Conservation (phyloP, 2,329 filamentous ascomycete genomes). For the Colletotrichum gloeosporioides region DNA sequence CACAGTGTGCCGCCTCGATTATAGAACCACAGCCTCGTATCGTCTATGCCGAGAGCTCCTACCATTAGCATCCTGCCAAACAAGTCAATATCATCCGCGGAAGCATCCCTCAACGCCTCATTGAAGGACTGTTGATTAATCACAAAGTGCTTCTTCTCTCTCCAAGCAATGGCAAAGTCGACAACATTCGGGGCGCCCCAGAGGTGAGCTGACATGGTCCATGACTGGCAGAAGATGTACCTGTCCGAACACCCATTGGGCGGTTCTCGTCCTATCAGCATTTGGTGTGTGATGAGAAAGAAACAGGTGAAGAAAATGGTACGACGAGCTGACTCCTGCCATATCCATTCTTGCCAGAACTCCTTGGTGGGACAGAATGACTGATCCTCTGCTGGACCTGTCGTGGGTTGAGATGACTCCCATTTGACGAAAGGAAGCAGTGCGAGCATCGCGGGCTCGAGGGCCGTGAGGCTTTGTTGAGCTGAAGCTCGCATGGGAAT, state of each 20-base stretch:
- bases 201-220: conserved; percentile 42
- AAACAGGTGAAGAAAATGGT: conserved; percentile 56
- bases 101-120: conserved; percentile 35
- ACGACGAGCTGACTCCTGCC: conserved; percentile 58
- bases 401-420: conserved; percentile 23
- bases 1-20: background rate
- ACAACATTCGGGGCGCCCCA: conserved; percentile 40
- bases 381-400: conserved; percentile 31
- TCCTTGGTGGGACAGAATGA: conserved; percentile 44
- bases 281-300: conserved; percentile 42
- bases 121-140: conserved; percentile 33
- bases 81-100: conserved; percentile 46
- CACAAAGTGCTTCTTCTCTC: conserved; percentile 37
- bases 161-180: conserved; percentile 44
- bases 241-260: conserved; percentile 32
- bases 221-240: conserved; percentile 37
- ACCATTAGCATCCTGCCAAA: conserved; percentile 45
- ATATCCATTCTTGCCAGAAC: conserved; percentile 57
- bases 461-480: conserved; percentile 30
- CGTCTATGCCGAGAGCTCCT: conserved; percentile 34
- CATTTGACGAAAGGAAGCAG: conserved; percentile 38
- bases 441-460: conserved; percentile 37
- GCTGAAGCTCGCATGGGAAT: conserved; percentile 36
- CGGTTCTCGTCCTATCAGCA: conserved; percentile 31
- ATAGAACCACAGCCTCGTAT: conserved; percentile 37